Conservation (phyloP, 257 asterid genomes). For the Solanum virginianum region DNA sequence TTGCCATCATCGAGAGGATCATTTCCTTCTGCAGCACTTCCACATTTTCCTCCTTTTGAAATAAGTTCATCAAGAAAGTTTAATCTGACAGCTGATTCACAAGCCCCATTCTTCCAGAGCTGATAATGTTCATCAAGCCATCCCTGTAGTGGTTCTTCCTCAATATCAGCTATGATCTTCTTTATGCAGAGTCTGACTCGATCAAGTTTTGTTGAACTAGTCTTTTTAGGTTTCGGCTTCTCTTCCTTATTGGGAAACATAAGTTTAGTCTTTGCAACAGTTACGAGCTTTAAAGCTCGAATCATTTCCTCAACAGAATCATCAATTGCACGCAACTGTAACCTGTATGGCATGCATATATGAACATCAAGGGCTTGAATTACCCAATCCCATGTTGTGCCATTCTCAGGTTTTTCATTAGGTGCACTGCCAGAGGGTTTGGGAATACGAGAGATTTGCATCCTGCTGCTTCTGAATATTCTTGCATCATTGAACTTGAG, state of each 20-base stretch:
- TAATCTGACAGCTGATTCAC: slow-evolving; percentile 86
- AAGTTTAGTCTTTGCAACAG: slow-evolving; percentile 61
- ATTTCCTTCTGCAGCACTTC: slow-evolving; percentile 37
- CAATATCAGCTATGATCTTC: slow-evolving; percentile 76
- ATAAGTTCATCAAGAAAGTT: slow-evolving; percentile 81
- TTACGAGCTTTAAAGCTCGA: slow-evolving; percentile 85
- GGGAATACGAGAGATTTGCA: slow-evolving; percentile 97
- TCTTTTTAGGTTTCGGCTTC: slow-evolving; percentile 61
- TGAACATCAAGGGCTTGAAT: slow-evolving; percentile 96
- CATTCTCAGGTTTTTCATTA: slow-evolving; percentile 39
- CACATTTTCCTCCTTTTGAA: slow-evolving; percentile 33
- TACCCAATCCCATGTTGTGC: slow-evolving; percentile 94
- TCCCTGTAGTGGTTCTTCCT: slow-evolving; percentile 98
- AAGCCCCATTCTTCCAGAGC: slow-evolving; percentile 82
- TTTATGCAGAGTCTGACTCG: slow-evolving; percentile 65
- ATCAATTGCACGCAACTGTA: slow-evolving; percentile 96
- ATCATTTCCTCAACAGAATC: slow-evolving; percentile 95
- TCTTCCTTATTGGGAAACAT: slow-evolving; percentile 65
- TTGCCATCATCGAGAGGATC: slow-evolving; percentile 46
- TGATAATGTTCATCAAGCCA: slow-evolving; percentile 98
- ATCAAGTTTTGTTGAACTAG: slow-evolving; percentile 62
- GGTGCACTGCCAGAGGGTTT: slow-evolving; percentile 43
- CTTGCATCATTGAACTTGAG: slow-evolving; percentile 64
- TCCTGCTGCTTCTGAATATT: slow-evolving; percentile 83
- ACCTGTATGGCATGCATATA: slow-evolving; percentile 80